These are phyloP conservation scores for Niebla homalea DNA, from an alignment of 495 filamentous ascomycete genomes.

Conservation along the genomic window DNA sequence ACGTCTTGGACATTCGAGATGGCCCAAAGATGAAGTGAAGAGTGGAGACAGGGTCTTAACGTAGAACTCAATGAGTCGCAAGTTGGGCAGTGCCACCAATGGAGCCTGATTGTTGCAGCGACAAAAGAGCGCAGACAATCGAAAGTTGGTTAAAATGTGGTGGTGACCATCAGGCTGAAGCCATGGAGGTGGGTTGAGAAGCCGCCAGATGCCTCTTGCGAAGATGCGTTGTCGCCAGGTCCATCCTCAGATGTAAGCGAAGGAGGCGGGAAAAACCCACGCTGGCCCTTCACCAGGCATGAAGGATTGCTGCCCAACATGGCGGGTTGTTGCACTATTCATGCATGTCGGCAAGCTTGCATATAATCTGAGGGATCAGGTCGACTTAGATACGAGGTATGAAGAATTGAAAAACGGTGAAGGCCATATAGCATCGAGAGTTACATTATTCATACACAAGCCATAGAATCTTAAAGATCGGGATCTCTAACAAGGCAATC, in stretches of 20 bases:
- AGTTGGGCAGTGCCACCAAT: too few species aligned
- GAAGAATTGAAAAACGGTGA: too few species aligned
- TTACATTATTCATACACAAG: too few species aligned
- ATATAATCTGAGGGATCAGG: neutral
- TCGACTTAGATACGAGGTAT: too few species aligned
- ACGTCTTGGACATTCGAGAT: neutral
- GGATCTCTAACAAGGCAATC: too few species aligned
- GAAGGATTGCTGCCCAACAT: conserved; percentile 3
- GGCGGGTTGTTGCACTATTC: conserved; percentile 2
- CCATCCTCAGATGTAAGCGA: neutral
- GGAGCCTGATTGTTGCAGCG: neutral
- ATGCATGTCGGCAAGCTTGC: conserved; percentile 1
- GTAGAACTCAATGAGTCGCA: neutral
- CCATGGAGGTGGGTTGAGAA: neutral
- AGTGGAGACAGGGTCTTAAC: neutral
- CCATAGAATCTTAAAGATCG: too few species aligned
- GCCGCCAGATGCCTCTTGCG: neutral
- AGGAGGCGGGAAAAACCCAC: neutral
- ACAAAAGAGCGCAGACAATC: neutral
- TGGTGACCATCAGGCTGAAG: neutral
- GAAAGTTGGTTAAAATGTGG: neutral
- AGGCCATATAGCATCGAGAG: too few species aligned
- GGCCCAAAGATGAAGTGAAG: neutral
- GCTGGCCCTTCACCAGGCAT: neutral
- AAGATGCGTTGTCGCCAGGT: too few species aligned